Conservation (phyloP, 352 stramenopile species). For the Phytophthora citricola region DNA sequence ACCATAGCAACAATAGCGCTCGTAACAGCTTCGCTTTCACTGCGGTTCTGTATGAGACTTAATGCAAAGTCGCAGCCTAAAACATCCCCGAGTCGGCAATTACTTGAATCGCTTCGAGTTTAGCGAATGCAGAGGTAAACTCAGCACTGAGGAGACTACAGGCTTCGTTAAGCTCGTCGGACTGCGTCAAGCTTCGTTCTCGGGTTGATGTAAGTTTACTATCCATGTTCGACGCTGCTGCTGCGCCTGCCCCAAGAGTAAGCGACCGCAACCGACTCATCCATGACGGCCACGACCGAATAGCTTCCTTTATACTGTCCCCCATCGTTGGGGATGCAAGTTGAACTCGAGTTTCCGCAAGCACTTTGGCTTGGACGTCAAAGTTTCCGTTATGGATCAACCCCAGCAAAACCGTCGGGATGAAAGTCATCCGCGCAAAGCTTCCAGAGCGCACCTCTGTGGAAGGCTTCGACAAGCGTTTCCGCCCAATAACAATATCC, state of each 20-base stretch:
- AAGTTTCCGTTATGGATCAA: conserved; percentile 56
- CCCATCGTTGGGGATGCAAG: conserved; percentile 50
- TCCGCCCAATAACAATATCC: conserved; percentile 71
- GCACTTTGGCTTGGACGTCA: conserved; percentile 56
- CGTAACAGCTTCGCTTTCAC: conserved; percentile 43
- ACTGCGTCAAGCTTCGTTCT: conserved; percentile 32
- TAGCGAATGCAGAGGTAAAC: conserved; percentile 41
- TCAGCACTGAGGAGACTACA: conserved; percentile 67
- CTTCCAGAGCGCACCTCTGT: conserved; percentile 43
- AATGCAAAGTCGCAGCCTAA: conserved; percentile 66
- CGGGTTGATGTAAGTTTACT: conserved; percentile 10
- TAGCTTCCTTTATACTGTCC: conserved; percentile 67
- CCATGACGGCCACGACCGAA: conserved; percentile 79
- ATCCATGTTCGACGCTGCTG: conserved; percentile 12
- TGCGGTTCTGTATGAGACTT: conserved; percentile 56
- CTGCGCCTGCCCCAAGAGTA: conserved; percentile 25
- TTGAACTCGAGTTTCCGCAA: conserved; percentile 63
- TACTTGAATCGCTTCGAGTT: conserved; percentile 62
- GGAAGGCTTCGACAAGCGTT: conserved; percentile 14
- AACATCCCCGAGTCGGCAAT: conserved; percentile 53
- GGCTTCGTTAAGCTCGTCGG: conserved; percentile 57
- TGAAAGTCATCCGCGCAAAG: conserved; percentile 58
- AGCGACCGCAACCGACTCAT: conserved; percentile 58
- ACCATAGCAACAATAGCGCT: conserved; percentile 66
- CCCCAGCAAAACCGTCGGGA: conserved; percentile 62